Conservation (phyloP, 768 basidiomycete species). For the Boletus vermiculosoides region DNA sequence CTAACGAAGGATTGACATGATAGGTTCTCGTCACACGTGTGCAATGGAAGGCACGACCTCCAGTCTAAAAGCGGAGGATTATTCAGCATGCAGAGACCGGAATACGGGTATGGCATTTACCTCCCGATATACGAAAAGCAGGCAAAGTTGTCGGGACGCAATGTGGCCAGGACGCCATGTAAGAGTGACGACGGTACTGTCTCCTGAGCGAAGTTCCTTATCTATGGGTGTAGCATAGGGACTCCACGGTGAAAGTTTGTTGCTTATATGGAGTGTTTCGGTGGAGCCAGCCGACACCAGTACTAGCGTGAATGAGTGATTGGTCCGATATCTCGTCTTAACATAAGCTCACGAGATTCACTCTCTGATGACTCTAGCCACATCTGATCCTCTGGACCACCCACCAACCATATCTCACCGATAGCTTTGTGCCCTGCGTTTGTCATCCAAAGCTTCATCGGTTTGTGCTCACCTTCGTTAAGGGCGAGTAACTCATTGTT, state of each 20-base stretch:
- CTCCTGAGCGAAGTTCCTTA: slow-evolving; percentile 44
- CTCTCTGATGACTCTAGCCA: slow-evolving; percentile 42
- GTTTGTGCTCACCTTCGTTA: slow-evolving; percentile 66
- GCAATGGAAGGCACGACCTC: slow-evolving; percentile 53
- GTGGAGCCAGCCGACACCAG: slow-evolving; percentile 14
- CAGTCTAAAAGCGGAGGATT: slow-evolving; percentile 37
- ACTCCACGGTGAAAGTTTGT: slow-evolving; percentile 47
- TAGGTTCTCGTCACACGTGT: slow-evolving; percentile 53
- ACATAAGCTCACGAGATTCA: slow-evolving; percentile 16
- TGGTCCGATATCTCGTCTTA: background rate
- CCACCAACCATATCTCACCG: slow-evolving; percentile 68
- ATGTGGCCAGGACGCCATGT: slow-evolving; percentile 49
- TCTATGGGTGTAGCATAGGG: slow-evolving; percentile 49
- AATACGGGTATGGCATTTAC: slow-evolving; percentile 32
- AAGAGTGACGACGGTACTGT: slow-evolving; percentile 50
- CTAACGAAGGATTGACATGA: slow-evolving; percentile 60
- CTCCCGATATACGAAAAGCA: slow-evolving; percentile 70
- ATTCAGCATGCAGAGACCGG: background rate
- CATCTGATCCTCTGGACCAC: slow-evolving; percentile 60
- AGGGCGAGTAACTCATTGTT: slow-evolving; percentile 53
- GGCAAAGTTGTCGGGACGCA: slow-evolving; percentile 50
- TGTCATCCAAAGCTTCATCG: slow-evolving; percentile 53
- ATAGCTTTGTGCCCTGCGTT: slow-evolving; percentile 66
- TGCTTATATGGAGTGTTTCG: slow-evolving; percentile 47
- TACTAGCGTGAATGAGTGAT: slow-evolving; percentile 15